These are phyloP conservation scores for Phytophthora pini DNA, from an alignment of 352 stramenopile species.

Conservation along the genomic window DNA sequence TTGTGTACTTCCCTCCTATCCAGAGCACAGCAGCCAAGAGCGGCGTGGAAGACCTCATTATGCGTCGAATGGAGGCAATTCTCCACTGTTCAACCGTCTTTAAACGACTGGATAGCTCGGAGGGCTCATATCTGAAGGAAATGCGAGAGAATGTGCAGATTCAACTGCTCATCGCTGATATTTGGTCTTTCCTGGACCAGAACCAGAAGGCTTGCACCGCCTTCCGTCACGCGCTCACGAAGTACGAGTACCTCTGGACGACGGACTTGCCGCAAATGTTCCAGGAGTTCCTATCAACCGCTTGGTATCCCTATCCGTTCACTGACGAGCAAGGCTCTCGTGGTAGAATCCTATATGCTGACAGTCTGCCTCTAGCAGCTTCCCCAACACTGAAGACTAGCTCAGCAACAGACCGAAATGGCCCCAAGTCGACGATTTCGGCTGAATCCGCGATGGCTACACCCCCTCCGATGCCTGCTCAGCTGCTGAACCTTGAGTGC, in stretches of 20 bases:
- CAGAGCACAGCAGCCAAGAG: slow-evolving; percentile 49
- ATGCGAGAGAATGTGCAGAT: slow-evolving; percentile 88
- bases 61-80: slow-evolving; percentile 76
- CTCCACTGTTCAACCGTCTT: slow-evolving; percentile 71
- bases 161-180: slow-evolving; percentile 73
- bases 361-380: slow-evolving; percentile 33
- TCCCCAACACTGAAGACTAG: slow-evolving; percentile 14
- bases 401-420: slow-evolving; percentile 2
- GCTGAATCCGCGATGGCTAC: slow-evolving; percentile 34
- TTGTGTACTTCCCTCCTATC: slow-evolving; percentile 85
- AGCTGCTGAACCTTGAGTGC: slow-evolving; percentile 76
- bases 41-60: slow-evolving; percentile 68
- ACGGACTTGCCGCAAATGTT: slow-evolving; percentile 93
- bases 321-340: slow-evolving; percentile 23
- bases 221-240: slow-evolving; percentile 76
- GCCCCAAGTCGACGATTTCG: slow-evolving; percentile 17
- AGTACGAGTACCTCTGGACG: slow-evolving; percentile 94
- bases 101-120: slow-evolving; percentile 86
- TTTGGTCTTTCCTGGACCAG: slow-evolving; percentile 82
- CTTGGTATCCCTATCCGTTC: slow-evolving; percentile 60
- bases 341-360: slow-evolving; percentile 31
- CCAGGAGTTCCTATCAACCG: slow-evolving; percentile 72
- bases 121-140: slow-evolving; percentile 91
- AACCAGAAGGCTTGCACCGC: slow-evolving; percentile 74
- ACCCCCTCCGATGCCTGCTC: slow-evolving; percentile 65